phyloP scores from a whole-genome alignment of 257 asterid genomes.

The Penstemon davidsonii region DNA sequence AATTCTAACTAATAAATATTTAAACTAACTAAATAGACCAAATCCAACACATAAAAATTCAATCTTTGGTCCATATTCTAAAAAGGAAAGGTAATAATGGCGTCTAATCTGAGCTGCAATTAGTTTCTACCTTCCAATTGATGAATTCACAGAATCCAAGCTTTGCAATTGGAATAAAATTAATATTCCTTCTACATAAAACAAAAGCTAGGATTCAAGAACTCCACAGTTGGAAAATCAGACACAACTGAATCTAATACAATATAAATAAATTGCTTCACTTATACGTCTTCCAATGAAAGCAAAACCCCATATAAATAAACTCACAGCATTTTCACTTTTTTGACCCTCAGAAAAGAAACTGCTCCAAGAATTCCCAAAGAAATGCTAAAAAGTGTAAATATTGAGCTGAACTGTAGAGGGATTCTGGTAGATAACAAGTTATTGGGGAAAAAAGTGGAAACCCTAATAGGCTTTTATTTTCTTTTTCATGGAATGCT shows the following conservation, averaged over 20 bases:
- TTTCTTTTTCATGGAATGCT: conserved; percentile 55
- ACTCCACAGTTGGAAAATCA: conserved; percentile 32
- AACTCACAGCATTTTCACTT: conserved; percentile 49
- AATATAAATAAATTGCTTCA: conserved; percentile 41
- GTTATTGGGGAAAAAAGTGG: conserved; percentile 30
- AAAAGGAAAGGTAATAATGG: conserved; percentile 25
- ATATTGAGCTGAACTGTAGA: conserved; percentile 33
- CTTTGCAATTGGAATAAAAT: conserved; percentile 30
- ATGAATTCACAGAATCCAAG: conserved; percentile 37
- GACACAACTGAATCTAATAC: conserved; percentile 16
- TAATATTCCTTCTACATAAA: conserved; percentile 44
- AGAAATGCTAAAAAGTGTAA: not conserved
- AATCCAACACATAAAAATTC: conserved; percentile 18
- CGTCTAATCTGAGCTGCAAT: conserved; percentile 30
- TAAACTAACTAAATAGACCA: conserved; percentile 29
- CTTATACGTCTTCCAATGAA: conserved; percentile 54
- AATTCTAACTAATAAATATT: conserved; percentile 23
- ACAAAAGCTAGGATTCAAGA: conserved; percentile 27
- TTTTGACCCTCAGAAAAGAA: conserved; percentile 44
- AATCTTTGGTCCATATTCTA: conserved; percentile 25
- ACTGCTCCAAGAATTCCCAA: conserved; percentile 12
- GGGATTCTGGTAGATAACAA: conserved; percentile 19
- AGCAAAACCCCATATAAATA: conserved; percentile 51
- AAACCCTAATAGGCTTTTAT: conserved; percentile 49
- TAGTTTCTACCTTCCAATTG: conserved; percentile 33